Evolutionary conservation across 208 protist species (phyloP).

Genomic region (Leishmania guyanensis): DNA sequence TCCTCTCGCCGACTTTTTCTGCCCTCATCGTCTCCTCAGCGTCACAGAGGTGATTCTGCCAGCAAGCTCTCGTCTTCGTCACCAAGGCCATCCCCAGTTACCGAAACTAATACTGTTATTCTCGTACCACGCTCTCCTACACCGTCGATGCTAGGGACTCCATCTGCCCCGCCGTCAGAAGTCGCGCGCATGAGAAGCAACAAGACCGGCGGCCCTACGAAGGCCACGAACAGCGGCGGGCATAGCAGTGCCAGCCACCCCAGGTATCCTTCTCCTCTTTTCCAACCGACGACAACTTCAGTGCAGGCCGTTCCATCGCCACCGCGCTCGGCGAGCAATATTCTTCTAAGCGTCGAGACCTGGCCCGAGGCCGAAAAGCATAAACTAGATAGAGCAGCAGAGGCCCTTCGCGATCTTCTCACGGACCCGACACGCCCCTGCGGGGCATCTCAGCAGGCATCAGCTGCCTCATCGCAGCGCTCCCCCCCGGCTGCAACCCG

Average conservation of each 20-base stretch:
- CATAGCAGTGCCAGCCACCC: not conserved
- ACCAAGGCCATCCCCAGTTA: not conserved
- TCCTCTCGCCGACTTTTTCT: not conserved
- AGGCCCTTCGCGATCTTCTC: conserved; percentile 15
- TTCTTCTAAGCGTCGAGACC: not conserved
- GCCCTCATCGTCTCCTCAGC: not conserved
- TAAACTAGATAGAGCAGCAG: conserved; percentile 7
- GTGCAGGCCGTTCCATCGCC: too few species aligned
- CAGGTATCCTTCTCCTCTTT: not conserved
- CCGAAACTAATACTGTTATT: not conserved
- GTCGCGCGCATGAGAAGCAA: not conserved
- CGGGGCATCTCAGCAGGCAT: not conserved
- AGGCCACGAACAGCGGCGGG: not conserved
- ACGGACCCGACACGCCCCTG: not conserved
- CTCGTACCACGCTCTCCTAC: not conserved
- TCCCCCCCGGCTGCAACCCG: not conserved
- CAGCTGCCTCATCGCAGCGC: not conserved
- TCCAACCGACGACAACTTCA: not conserved
- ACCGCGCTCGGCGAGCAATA: not conserved
- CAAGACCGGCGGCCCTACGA: not conserved
- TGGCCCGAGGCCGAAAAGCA: not conserved
- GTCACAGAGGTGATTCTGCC: too few species aligned
- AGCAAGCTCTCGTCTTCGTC: not conserved
- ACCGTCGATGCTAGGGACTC: not conserved
- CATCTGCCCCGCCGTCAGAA: not conserved